Evolutionary conservation across 2,329 filamentous ascomycete species (phyloP), one percentile per base, ranked within the genome.

Genomic region (Aschersonia sp.): DNA sequence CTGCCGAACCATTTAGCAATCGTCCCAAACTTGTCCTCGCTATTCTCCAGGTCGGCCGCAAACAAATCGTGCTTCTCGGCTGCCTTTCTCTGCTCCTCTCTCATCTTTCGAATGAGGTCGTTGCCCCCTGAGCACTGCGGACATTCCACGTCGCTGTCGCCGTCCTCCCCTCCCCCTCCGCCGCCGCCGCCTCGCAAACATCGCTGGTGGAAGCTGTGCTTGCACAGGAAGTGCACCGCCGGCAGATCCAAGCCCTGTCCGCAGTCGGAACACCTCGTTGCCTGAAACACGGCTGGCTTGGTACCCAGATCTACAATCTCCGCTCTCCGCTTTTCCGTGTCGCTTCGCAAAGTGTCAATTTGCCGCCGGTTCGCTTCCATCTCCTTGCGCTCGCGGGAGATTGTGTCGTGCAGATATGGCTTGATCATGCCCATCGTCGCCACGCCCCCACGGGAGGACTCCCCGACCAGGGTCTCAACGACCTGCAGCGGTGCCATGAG

Each of bases 401-500:
- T 94, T 7, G 89, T 95, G 45, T 84, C 80, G 52, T 84, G 79
- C 2, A 98, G 79, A 64, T 98, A 98, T 5, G 82, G 80, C 66
- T 95, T 97, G 52, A 98, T 83, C 76, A 97, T 88, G 45, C 90
- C 92, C 86, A 98, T 95, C 0, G 88, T 97, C 1, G 94, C 90
- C 3, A 95, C 87, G 5, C 81, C 62, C 6, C 62, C 59, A 12
- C 61, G 57, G 0, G 50, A 66, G 49, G 61, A 71, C 63, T 75
- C 70, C n/a, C 71, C 70, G 3, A 97, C 69, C 0, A 98, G 76
- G 0, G 89, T 92, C 64, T 98, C 90, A 12, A 98, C 92, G 32
- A 98, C 92, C 62, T 98, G 92, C 4, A 98, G 70, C 1, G 92
- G 92, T 0, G 92, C 90, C 86, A 98, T 92, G 39, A 98, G 76